Evolutionary conservation across 441 rosid genomes (phyloP).

Genomic region (Erysimum cheiri): DNA sequence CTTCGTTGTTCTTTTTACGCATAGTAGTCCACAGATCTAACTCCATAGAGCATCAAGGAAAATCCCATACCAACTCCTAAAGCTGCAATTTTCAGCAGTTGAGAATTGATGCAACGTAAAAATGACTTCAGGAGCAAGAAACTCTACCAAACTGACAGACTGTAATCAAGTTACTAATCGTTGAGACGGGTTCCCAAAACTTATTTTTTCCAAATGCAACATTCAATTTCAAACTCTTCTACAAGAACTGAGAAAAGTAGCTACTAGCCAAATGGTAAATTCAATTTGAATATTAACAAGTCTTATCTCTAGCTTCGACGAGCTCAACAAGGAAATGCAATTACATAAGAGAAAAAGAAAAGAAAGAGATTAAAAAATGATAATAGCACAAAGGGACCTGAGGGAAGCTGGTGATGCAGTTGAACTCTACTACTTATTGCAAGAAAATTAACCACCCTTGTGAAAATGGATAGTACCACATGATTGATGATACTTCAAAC

Average conservation of each 20-base stretch:
- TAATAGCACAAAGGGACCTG: slow-evolving; percentile 7
- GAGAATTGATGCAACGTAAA: neutral
- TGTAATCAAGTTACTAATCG: neutral
- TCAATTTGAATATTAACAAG: slow-evolving; percentile 35
- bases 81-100: neutral
- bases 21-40: neutral
- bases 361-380: neutral
- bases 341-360: slow-evolving; percentile 2
- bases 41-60: neutral
- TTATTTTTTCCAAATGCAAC: neutral
- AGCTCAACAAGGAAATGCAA: slow-evolving; percentile 20
- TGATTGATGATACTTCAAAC: slow-evolving; percentile 29
- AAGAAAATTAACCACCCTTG: slow-evolving; percentile 3
- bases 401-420: slow-evolving; percentile 23
- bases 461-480: slow-evolving; percentile 13
- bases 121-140: neutral
- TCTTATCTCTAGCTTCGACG: slow-evolving; percentile 18
- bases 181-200: neutral
- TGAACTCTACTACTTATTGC: slow-evolving; percentile 36
- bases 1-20: neutral
- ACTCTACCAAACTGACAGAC: too few relatives aligned
- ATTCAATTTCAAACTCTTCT: neutral
- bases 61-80: neutral
- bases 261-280: slow-evolving; percentile 4
- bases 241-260: neutral